phyloP scores from a whole-genome alignment of 2,329 filamentous ascomycete genomes.

The Alternaria metachromatica region DNA sequence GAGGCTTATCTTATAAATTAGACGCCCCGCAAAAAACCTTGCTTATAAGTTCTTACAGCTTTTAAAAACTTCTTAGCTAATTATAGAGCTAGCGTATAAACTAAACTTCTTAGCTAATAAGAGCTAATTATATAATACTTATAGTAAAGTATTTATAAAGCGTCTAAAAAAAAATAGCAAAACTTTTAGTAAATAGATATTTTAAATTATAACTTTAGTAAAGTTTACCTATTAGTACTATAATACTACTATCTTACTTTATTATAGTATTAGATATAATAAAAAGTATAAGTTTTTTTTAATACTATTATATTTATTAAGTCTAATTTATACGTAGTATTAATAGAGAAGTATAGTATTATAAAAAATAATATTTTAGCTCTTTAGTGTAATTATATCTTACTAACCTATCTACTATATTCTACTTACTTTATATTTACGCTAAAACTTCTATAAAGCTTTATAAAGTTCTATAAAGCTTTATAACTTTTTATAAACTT shows the following conservation, averaged over 20 bases:
- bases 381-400: no score
- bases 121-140: neutral
- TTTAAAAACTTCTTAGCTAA: neutral
- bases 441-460: no score
- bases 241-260: neutral
- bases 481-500: no score
- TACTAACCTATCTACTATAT: no score
- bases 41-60: neutral
- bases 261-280: neutral
- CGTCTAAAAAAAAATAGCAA: neutral
- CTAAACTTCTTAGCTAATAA: neutral
- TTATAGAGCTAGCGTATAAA: neutral
- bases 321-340: neutral
- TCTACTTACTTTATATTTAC: no score
- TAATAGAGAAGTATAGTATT: neutral
- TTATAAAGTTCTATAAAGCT: no score
- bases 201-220: neutral
- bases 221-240: neutral
- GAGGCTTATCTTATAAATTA: no score
- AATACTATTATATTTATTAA: neutral
- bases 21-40: no score
- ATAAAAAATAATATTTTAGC: neutral
- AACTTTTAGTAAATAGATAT: neutral
- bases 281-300: neutral
- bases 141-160: neutral